Base-by-base conservation (phyloP, 2,329 filamentous ascomycete genomes). In the Calonectria naviculata region DNA sequence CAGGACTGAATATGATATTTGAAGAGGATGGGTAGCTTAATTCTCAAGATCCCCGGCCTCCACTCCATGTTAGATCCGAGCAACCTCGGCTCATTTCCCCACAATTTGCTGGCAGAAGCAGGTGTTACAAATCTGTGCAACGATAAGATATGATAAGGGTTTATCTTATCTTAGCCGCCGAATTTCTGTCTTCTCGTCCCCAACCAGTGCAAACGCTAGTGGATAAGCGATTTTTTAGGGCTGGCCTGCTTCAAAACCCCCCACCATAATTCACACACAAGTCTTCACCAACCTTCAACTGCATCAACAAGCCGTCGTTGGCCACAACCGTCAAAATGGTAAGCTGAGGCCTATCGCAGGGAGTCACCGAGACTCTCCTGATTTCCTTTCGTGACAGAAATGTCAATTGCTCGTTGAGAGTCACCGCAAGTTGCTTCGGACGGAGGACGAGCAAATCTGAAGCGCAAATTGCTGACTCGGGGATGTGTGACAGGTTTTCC, bases 381-480 rank as follows among this genome's bases (percentile, higher is more conserved):
- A 76, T 77, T 74, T 78, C 79, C 75, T 78, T 62, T 72, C 67
- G 28, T 70, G 83, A 82, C 83, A 86, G 85, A 87, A 86, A 86
- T 85, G 84, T 81, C 83, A 80, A 78, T 79, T 83, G 80, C 80
- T 84, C 80, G 80, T 83, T 81, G 80, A 90, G 93, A 93, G 93
- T 97, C 94, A 89, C 89, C 91, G 95, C 96, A 98, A 98, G 94
- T 95, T 97, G 95, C 95, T 98, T 98, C 96, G 95, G 94, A 94
- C 78, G 79, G 87, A 87, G 86, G 85, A 82, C 76, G 83, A 84
- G 83, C 81, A 83, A 79, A 82, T 91, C 95, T 98, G 95, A 98
- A 98, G 95, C 95, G 95, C 92, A 92, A 98, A 98, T 98, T 98
- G 96, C 96, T 98, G 95, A 98, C 95, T 98, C 94, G 92, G 87